Base-by-base conservation (phyloP, 805 yeast genomes). In the Wickerhamiella domercqiae region DNA sequence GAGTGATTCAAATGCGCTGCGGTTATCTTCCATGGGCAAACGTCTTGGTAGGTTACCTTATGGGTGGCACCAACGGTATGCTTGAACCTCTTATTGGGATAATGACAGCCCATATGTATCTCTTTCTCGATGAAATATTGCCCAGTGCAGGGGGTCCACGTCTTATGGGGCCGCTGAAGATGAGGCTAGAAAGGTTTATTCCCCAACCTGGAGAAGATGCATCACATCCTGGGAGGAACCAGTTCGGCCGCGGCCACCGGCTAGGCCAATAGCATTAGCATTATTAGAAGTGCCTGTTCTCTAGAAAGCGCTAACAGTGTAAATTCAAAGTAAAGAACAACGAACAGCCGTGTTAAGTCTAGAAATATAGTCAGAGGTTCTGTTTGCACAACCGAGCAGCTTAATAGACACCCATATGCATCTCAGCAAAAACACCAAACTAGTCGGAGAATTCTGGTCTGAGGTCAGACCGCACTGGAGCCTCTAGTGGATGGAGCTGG, bases 401-500 rank as follows among this genome's bases (percentile, higher is more conserved):
- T 13, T 24, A 37, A 34, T 26, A 13, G 17, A 22, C 28, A 25
- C 31, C 24, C 22, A 29, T 19, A 15, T 24, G 33, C 29, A 36
- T 29, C 22, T 14, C 25, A 25, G 32, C 13, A 26, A 16, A 9
- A 9, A 9, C 26, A 9, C 11, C 13, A 24, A 13, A 9, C 16
- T 19, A 34, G 16, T 18, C 21, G 5, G 26, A 6, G 41, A 49
- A 72, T 57, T 84, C 94, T 7, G 93, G 93, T 62, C 95, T 75
- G 56, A 84, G 61, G 53, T 86, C 94, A 1, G 93, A 73, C 51
- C 96, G 73, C 56, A 78, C 79, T 30, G 96, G 96, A 31, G 73
- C 83, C 41, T 82, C 93, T 52, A 86, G 66, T 5, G 96, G 96
- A 59, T 86, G 95, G 41, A 86, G 64, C 56, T 86, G 96, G 25